These are phyloP conservation scores for Phialemoniopsis sp. DNA, from an alignment of 2,329 filamentous ascomycete genomes.

Conservation along the genomic window DNA sequence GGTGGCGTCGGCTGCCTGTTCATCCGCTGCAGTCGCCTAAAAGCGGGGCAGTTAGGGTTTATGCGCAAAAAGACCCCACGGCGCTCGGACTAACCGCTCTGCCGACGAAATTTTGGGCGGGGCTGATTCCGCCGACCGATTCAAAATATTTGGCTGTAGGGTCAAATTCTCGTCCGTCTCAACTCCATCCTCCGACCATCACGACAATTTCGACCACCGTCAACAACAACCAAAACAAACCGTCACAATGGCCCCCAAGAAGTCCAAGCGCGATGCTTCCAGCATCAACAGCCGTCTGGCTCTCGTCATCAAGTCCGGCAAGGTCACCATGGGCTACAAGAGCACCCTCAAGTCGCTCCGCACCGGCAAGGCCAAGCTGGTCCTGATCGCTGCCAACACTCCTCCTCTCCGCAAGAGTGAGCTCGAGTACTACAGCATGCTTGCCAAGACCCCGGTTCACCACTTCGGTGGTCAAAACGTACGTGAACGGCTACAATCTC, in stretches of 20 bases:
- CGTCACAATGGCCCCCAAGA: slow-evolving; percentile 62
- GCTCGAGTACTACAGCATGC: slow-evolving; percentile 92
- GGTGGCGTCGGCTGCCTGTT: too few relatives aligned
- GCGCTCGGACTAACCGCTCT: slow-evolving; percentile 8
- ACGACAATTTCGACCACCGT: slow-evolving; percentile 7
- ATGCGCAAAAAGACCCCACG: slow-evolving; percentile 9
- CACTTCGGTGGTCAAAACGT: slow-evolving; percentile 99
- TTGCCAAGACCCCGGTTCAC: slow-evolving; percentile 92
- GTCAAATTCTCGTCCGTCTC: slow-evolving; percentile 3
- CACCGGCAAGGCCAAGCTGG: slow-evolving; percentile 96
- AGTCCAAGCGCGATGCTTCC: slow-evolving; percentile 80
- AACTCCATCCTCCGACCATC: neutral
- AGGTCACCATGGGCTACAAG: slow-evolving; percentile 86
- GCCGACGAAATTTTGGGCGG: neutral
- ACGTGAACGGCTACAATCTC: slow-evolving; percentile 45
- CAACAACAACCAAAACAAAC: slow-evolving; percentile 4
- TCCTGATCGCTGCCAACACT: slow-evolving; percentile 88
- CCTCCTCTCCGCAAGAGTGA: slow-evolving; percentile 97
- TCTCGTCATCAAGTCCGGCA: slow-evolving; percentile 63
- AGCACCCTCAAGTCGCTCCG: slow-evolving; percentile 71
- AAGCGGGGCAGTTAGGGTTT: slow-evolving; percentile 32
- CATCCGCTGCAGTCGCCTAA: slow-evolving; percentile 9
- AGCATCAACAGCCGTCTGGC: slow-evolving; percentile 59
- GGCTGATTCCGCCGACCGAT: neutral
- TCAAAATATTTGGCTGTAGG: neutral